Evolutionary conservation across 148 eudicot species (phyloP).

Genomic region (Heliamphora exappendiculata): DNA sequence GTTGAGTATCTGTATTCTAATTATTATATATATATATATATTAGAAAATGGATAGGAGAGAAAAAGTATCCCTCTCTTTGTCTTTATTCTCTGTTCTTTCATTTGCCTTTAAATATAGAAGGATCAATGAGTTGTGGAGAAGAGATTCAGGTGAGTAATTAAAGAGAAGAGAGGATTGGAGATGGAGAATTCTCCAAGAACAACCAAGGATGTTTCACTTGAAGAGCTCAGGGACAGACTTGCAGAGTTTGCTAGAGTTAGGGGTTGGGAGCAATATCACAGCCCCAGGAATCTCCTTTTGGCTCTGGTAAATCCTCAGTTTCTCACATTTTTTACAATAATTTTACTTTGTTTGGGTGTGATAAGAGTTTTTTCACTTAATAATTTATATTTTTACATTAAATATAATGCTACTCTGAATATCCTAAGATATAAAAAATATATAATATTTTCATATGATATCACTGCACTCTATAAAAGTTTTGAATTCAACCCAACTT

Average conservation of each 20-base stretch:
- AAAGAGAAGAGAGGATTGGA: neutral
- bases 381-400: too few relatives aligned
- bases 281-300: constrained; percentile 74
- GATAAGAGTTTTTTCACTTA: too few relatives aligned
- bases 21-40: too few relatives aligned
- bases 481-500: too few relatives aligned
- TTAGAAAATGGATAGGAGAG: neutral
- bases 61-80: neutral
- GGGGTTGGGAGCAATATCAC: constrained; percentile 72
- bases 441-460: too few relatives aligned
- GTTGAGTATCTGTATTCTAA: too few relatives aligned
- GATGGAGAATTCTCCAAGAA: constrained; percentile 30
- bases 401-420: too few relatives aligned
- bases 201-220: constrained; percentile 48
- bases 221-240: constrained; percentile 49
- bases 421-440: too few relatives aligned
- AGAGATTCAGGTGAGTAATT: neutral
- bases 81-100: neutral
- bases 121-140: neutral
- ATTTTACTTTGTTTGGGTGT: too few relatives aligned
- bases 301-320: constrained; percentile 54
- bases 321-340: too few relatives aligned
- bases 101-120: constrained; percentile 14
- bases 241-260: constrained; percentile 46
- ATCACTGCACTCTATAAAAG: too few relatives aligned